phyloP scores from a whole-genome alignment of 805 yeast genomes.

The Ogataea glucozyma region DNA sequence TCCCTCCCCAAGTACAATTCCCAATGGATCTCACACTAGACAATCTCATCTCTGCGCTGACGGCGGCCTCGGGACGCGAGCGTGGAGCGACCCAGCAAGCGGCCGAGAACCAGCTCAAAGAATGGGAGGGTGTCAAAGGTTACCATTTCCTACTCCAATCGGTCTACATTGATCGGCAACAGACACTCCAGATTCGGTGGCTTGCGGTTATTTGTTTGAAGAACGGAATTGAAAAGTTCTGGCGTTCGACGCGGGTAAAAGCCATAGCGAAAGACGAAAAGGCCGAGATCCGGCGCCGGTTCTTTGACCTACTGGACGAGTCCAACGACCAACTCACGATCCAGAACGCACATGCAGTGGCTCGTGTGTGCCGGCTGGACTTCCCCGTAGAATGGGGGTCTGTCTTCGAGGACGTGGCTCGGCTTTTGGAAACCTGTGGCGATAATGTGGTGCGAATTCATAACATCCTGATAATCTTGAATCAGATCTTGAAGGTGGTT shows the following conservation, averaged over 20 bases:
- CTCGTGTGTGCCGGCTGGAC: constrained; percentile 77
- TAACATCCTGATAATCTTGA: constrained; percentile 65
- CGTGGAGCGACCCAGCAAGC: constrained; percentile 52
- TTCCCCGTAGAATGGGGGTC: constrained; percentile 88
- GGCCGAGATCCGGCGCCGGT: constrained; percentile 52
- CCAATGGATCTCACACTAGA: constrained; percentile 28
- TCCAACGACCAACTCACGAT: constrained; percentile 71
- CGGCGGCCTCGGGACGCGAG: constrained; percentile 51
- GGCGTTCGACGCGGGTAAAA: constrained; percentile 68
- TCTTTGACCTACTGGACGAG: constrained; percentile 62
- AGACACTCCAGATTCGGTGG: constrained; percentile 76
- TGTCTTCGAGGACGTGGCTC: constrained; percentile 64
- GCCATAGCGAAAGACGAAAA: constrained; percentile 70
- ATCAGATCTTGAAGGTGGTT: constrained; percentile 75
- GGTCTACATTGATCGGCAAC: constrained; percentile 58
- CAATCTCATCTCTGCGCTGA: constrained; percentile 40
- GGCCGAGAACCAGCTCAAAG: constrained; percentile 70
- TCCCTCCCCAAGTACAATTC: too few species aligned
- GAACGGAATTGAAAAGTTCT: constrained; percentile 80
- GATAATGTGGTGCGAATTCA: constrained; percentile 54
- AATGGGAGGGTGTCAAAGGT: constrained; percentile 62
- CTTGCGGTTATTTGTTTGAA: constrained; percentile 84
- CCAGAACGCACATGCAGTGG: constrained; percentile 83
- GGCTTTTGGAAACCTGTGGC: constrained; percentile 45
- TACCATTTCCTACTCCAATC: constrained; percentile 39